Base-by-base conservation (phyloP, 352 stramenopile species). In the Pythium monospermum region DNA sequence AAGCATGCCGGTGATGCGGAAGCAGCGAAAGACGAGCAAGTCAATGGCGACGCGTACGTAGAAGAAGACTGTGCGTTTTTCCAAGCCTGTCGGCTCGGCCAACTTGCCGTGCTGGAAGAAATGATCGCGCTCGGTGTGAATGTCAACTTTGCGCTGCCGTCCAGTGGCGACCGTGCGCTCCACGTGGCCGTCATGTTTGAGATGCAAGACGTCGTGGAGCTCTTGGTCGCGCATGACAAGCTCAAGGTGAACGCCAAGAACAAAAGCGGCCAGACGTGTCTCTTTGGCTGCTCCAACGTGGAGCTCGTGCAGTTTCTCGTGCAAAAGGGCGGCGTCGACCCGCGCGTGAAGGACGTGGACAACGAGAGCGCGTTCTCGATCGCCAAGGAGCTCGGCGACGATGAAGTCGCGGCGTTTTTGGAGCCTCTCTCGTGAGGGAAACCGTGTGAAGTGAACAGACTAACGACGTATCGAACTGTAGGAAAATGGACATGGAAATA, bases 121-220 rank as follows among this genome's bases (percentile, higher is more conserved):
- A 91, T 94, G 74, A 47, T 94, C 22, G 72, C 73, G 11, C 56
- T 75, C 18, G 76, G 59, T 33, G 73, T 87, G 33, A 72, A 91
- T 50, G 46, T 91, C 21, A 89, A 89, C 62, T 87, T 84, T 28
- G 58, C 72, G 32, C 49, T 88, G 15, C 78, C 80, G 0, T 71
- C 68, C 8, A 76, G 57, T 4, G 83, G 81, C 8, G 83, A 94
- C 53, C 66, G 77, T 26, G 78, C 80, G 57, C 62, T 94, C 23
- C 83, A 91, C 55, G 73, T 91, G 21, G 79, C 78, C 30, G 70
- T 87, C 15, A 91, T 91, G 73, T 91, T 88, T 46, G 83, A 91
- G 51, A 91, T 87, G 73, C 65, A 87, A 36, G 73, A 86, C 18
- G 75, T 94, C n/a, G 80, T 88, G 22, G 66, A 88, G 54, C 53